phyloP scores from a whole-genome alignment of 345 rosid species.

The Cardiospermum halicacabum region DNA sequence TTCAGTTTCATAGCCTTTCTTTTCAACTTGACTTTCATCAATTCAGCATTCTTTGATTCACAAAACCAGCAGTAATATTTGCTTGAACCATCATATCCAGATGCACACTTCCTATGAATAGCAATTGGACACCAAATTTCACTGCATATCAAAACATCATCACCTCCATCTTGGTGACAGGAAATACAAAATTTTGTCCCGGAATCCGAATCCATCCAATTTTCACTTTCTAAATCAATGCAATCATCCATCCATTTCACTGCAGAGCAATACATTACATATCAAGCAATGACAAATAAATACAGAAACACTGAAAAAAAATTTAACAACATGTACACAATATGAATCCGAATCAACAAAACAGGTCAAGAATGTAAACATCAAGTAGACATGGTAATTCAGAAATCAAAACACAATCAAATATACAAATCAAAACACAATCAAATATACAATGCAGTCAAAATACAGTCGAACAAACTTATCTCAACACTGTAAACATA shows the following conservation, averaged over 20 bases:
- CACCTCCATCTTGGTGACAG: conserved; percentile 37
- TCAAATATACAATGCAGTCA: no score
- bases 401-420: no score
- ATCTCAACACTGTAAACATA: no score
- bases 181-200: conserved; percentile 26
- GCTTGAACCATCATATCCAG: conserved; percentile 40
- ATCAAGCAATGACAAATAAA: no score
- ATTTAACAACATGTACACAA: no score
- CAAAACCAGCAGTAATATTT: conserved; percentile 63
- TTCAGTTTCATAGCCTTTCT: conserved; percentile 32
- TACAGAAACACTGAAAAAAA: no score
- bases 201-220: conserved; percentile 8
- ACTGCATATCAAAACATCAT: conserved; percentile 33
- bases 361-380: no score
- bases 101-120: conserved; percentile 41
- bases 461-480: no score
- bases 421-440: no score
- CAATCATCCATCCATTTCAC: neutral
- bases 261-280: no score
- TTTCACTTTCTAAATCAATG: conserved; percentile 1
- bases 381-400: no score
- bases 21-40: conserved; percentile 21
- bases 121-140: conserved; percentile 38
- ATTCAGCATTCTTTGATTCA: conserved; percentile 38
- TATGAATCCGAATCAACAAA: no score